These are phyloP conservation scores for Botryotinia globosa DNA, from an alignment of 2,329 filamentous ascomycete species.

Conservation along the genomic window DNA sequence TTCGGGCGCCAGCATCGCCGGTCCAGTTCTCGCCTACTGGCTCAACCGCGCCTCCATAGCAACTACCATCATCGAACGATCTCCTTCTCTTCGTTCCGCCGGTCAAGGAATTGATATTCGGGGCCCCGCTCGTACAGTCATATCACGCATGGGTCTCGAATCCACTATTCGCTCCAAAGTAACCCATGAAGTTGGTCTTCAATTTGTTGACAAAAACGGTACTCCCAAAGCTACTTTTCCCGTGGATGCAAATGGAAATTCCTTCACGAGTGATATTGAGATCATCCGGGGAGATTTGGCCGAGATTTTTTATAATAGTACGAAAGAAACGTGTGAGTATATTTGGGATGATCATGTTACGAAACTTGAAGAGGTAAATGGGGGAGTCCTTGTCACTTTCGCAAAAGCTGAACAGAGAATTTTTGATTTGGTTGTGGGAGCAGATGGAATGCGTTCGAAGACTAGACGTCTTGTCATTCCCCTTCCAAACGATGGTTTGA, in stretches of 20 bases:
- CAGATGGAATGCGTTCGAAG: slow-evolving; percentile 48
- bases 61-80: slow-evolving; percentile 45
- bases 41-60: slow-evolving; percentile 43
- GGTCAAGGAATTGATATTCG: slow-evolving; percentile 56
- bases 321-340: slow-evolving; percentile 29
- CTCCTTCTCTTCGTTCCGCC: slow-evolving; percentile 42
- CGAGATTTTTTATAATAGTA: slow-evolving; percentile 42
- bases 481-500: slow-evolving; percentile 41
- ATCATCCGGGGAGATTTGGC: slow-evolving; percentile 46
- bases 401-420: not conserved
- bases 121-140: slow-evolving; percentile 41
- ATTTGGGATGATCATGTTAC: slow-evolving; percentile 9
- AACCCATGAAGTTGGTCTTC: slow-evolving; percentile 45
- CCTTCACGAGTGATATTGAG: slow-evolving; percentile 46
- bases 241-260: slow-evolving; percentile 32
- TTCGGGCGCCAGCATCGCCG: slow-evolving; percentile 39
- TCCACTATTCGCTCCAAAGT: slow-evolving; percentile 41
- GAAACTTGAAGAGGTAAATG: not conserved
- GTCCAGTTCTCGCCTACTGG: slow-evolving; percentile 48
- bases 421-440: slow-evolving; percentile 48
- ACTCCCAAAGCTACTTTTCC: slow-evolving; percentile 40
- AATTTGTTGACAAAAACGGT: slow-evolving; percentile 43
- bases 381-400: not conserved
- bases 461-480: slow-evolving; percentile 46
- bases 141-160: slow-evolving; percentile 43